Conservation (phyloP, 345 rosid species). For the Atalantia buxifolia region DNA sequence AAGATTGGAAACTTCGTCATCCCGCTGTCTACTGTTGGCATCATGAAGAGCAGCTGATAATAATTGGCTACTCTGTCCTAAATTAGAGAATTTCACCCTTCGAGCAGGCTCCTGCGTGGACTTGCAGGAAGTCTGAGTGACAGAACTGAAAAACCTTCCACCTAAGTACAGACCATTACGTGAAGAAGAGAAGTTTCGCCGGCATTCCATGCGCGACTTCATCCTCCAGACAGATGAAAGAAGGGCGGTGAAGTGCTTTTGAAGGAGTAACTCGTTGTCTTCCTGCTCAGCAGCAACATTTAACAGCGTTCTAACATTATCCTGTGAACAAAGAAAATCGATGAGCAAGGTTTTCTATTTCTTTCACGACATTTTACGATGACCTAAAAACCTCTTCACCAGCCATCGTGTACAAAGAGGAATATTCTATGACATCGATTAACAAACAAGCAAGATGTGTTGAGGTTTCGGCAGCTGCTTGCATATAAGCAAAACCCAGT, state of each 20-base stretch:
- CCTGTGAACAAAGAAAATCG: conserved; percentile 51
- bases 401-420: neutral
- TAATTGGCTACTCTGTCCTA: conserved; percentile 44
- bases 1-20: conserved; percentile 33
- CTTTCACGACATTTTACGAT: neutral
- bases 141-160: conserved; percentile 43
- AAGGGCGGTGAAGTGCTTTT: conserved; percentile 82
- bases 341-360: conserved; percentile 18
- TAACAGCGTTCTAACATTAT: conserved; percentile 66
- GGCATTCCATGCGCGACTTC: conserved; percentile 23
- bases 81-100: conserved; percentile 54
- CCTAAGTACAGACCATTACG: conserved; percentile 46
- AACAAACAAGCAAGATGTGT: conserved; percentile 4
- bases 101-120: conserved; percentile 38
- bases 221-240: conserved; percentile 82
- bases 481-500: neutral
- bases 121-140: conserved; percentile 30
- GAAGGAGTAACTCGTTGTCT: conserved; percentile 86
- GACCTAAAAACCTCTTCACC: neutral
- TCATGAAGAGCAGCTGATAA: conserved; percentile 72
- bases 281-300: conserved; percentile 71
- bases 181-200: conserved; percentile 31
- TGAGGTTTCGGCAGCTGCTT: neutral
- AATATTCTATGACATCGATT: neutral
- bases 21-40: conserved; percentile 34